Conservation (phyloP, 2,329 filamentous ascomycete species). For the Tolypocladium nubicola region DNA sequence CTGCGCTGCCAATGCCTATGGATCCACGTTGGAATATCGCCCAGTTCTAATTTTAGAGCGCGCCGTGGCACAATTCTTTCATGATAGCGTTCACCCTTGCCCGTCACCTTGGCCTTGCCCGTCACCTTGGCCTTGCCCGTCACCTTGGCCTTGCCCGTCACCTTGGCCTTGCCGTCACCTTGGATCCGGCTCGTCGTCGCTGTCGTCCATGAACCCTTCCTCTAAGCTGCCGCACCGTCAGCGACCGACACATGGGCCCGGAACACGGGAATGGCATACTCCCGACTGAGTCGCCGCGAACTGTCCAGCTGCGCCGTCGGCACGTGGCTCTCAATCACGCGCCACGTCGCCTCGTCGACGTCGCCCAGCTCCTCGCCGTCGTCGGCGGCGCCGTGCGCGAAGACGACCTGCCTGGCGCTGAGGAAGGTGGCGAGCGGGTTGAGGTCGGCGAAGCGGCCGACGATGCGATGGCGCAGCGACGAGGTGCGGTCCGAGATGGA, state of each 20-base stretch:
- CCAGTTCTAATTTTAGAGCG: neutral
- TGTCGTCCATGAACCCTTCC: slow-evolving; percentile 34
- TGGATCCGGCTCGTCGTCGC: slow-evolving; percentile 26
- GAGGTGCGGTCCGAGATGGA: slow-evolving; percentile 47
- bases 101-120: no score
- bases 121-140: no score
- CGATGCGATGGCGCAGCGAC: slow-evolving; percentile 40
- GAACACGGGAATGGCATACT: slow-evolving; percentile 34
- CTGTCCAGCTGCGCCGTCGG: slow-evolving; percentile 32
- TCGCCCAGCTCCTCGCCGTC: slow-evolving; percentile 62
- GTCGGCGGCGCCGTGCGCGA: slow-evolving; percentile 16
- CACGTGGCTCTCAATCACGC: slow-evolving; percentile 25
- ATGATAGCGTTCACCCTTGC: neutral
- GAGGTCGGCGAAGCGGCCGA: slow-evolving; percentile 16
- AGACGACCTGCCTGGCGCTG: slow-evolving; percentile 27
- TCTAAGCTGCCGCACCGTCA: slow-evolving; percentile 8
- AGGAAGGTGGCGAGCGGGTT: slow-evolving; percentile 37
- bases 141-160: no score
- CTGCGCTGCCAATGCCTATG: neutral
- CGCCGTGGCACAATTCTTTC: neutral
- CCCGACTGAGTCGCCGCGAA: slow-evolving; percentile 59
- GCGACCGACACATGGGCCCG: slow-evolving; percentile 3
- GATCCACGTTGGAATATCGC: neutral
- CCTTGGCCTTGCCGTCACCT: no score
- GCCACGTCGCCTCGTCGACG: slow-evolving; percentile 38